Base-by-base conservation (phyloP, 2,329 filamentous ascomycete species). In the Pyrenophora graminea region DNA sequence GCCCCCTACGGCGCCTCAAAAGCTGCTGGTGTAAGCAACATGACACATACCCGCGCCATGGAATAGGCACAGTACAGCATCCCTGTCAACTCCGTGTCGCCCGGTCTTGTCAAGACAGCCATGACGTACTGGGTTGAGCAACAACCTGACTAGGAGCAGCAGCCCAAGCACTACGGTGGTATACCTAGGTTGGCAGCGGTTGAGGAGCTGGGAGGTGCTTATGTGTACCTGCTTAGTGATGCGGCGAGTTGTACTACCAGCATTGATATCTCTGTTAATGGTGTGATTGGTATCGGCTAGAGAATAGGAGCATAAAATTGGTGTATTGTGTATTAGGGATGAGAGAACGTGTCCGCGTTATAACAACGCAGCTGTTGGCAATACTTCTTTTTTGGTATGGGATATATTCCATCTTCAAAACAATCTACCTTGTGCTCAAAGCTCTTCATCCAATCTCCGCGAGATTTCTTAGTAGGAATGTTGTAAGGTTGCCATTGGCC, bases 151-250 rank as follows among this genome's bases (percentile, higher is more conserved):
- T 84, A 80, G 82, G 78, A 80, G 49, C 70, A 76, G 54, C 80
- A 84, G 70, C 76, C 84, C 71, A 78, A 82, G 67, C 83, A 84
- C 61, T 83, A 83, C 58, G 80, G 81, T 3, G 81, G 81, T 3
- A 83, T 84, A 74, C 80, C 80, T 9, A 70, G 81, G 23, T 58
- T 84, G 32, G 82, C 81, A 0, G 74, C 80, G 40, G 77, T 79
- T 0, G 75, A 80, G 55, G 81, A 84, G 66, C 67, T 84, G 2
- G 80, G 80, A 2, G 80, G 81, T 12, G 81, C 81, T 1, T 84
- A 83, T 57, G 80, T 83, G 4, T 84, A 83, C 56, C 63, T 84
- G 48, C 63, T 84, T n/a, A 79, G 75, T 48, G 81, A 84, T 49
- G 74, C 76, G 7, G 77, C 78, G n/a, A 76, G 70, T 30, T 80